These are phyloP conservation scores for Rhodotorula paludigena DNA, from an alignment of 768 basidiomycete species.

Conservation along the genomic window DNA sequence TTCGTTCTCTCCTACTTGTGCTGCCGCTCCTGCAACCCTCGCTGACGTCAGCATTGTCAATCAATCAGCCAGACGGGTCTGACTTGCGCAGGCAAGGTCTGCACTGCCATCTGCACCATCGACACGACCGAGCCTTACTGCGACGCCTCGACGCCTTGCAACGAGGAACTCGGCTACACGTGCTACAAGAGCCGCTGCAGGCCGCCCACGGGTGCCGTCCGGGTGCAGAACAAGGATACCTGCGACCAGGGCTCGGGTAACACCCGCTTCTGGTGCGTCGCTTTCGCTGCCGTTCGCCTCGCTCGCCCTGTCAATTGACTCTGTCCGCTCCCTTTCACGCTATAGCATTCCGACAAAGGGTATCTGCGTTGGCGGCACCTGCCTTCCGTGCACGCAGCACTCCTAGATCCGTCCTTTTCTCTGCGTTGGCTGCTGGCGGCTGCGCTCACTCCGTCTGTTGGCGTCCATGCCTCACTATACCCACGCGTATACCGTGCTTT, in stretches of 20 bases:
- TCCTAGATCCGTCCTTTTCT: background rate
- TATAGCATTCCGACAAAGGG: conserved; percentile 26
- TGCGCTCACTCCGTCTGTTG: background rate
- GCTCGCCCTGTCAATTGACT: too few relatives aligned
- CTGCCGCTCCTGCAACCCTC: too few relatives aligned
- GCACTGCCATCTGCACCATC: conserved; percentile 23
- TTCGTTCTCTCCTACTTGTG: background rate
- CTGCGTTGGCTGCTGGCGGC: background rate
- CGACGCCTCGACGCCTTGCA: conserved; percentile 29
- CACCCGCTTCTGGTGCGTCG: conserved; percentile 33
- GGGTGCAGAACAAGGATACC: conserved; percentile 16
- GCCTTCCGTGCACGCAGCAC: conserved; percentile 32
- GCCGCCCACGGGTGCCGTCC: conserved; percentile 25
- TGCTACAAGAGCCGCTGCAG: conserved; percentile 29
- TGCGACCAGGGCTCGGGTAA: conserved; percentile 35
- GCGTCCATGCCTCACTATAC: background rate
- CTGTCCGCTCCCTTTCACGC: background rate
- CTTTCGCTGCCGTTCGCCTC: background rate
- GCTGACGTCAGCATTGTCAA: background rate
- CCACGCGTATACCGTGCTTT: too few relatives aligned
- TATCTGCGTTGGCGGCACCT: conserved; percentile 23
- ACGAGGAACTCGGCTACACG: conserved; percentile 27
- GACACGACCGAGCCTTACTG: conserved; percentile 35
- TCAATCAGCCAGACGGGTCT: conserved; percentile 17
- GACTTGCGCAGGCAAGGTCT: conserved; percentile 22